Conservation (phyloP, 495 filamentous ascomycete genomes). For the Sordaria brevicollis region DNA sequence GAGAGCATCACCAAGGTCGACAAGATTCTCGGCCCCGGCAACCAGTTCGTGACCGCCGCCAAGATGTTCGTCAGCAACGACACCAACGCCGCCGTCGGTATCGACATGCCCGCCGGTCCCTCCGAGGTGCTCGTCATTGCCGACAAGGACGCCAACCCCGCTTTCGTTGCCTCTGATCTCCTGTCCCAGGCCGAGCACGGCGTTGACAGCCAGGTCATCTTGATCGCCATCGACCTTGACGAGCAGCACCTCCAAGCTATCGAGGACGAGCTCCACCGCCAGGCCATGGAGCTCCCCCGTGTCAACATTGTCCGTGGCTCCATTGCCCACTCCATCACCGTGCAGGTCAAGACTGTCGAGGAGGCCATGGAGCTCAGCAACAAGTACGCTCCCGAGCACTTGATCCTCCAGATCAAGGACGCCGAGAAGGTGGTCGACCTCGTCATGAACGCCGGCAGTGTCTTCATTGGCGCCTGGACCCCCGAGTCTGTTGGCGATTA, state of each 20-base stretch:
- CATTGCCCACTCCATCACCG: constrained; percentile 81
- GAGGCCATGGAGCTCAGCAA: constrained; percentile 87
- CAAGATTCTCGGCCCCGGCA: constrained; percentile 96
- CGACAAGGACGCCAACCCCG: constrained; percentile 81
- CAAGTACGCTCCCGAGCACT: constrained; percentile 90
- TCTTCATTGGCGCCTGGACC: constrained; percentile 93
- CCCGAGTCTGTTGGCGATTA: constrained; percentile 97
- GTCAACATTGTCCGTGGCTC: constrained; percentile 91
- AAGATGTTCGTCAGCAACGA: constrained; percentile 98
- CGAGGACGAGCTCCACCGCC: constrained; percentile 79
- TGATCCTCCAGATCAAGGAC: constrained; percentile 80
- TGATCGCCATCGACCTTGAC: constrained; percentile 73
- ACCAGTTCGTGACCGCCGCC: constrained; percentile 96
- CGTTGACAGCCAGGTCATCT: constrained; percentile 86
- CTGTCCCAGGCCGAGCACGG: constrained; percentile 96
- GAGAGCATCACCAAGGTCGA: constrained; percentile 86
- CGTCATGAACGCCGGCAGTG: constrained; percentile 90
- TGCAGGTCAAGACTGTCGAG: constrained; percentile 66
- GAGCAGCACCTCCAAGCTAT: constrained; percentile 65
- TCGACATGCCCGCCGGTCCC: constrained; percentile 97
- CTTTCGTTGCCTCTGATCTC: constrained; percentile 90
- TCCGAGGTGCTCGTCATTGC: constrained; percentile 94
- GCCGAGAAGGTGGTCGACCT: constrained; percentile 59
- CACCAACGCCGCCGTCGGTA: constrained; percentile 85
- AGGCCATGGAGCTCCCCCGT: constrained; percentile 79